Conservation (phyloP, 192 early-diverging fungal genomes). For the Lunasporangiospora selenospora region DNA sequence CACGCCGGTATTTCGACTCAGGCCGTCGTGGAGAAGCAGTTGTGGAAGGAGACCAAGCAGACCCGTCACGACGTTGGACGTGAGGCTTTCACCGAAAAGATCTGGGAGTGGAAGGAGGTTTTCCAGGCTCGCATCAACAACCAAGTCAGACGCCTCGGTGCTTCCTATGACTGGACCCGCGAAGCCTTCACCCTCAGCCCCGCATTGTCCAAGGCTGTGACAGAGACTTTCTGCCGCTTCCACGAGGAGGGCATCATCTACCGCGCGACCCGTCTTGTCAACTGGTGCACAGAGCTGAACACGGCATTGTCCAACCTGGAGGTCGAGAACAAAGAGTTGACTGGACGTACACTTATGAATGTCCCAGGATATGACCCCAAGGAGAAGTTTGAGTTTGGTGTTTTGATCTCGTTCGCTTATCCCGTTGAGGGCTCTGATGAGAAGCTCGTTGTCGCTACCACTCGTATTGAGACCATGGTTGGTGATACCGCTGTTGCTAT, state of each 20-base stretch:
- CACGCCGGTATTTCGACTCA: constrained; percentile 99
- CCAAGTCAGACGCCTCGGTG: constrained; percentile 90
- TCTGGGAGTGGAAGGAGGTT: constrained; percentile 96
- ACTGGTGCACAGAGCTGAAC: constrained; percentile 97
- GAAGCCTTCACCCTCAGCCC: constrained; percentile 93
- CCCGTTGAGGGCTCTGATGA: constrained; percentile 86
- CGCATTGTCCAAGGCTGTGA: constrained; percentile 80
- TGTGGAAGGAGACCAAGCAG: constrained; percentile 83
- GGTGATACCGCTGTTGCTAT: constrained; percentile 98
- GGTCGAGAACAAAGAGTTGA: constrained; percentile 90
- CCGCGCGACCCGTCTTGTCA: constrained; percentile 95
- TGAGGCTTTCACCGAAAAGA: constrained; percentile 84
- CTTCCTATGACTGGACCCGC: constrained; percentile 94
- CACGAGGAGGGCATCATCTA: constrained; percentile 97
- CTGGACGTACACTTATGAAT: constrained; percentile 82
- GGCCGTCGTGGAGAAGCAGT: constrained; percentile 94
- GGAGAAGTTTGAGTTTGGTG: constrained; percentile 99
- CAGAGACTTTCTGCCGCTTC: constrained; percentile 93
- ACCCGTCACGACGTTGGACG: constrained; percentile 96
- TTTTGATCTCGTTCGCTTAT: constrained; percentile 95
- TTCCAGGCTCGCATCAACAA: constrained; percentile 82
- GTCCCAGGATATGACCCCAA: constrained; percentile 93
- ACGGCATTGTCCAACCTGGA: constrained; percentile 98
- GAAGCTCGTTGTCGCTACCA: constrained; percentile 94
- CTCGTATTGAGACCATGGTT: constrained; percentile 99